Evolutionary conservation across 805 yeast species (phyloP), one percentile per base, ranked within the genome.

Genomic region (Lipomyces sp.): DNA sequence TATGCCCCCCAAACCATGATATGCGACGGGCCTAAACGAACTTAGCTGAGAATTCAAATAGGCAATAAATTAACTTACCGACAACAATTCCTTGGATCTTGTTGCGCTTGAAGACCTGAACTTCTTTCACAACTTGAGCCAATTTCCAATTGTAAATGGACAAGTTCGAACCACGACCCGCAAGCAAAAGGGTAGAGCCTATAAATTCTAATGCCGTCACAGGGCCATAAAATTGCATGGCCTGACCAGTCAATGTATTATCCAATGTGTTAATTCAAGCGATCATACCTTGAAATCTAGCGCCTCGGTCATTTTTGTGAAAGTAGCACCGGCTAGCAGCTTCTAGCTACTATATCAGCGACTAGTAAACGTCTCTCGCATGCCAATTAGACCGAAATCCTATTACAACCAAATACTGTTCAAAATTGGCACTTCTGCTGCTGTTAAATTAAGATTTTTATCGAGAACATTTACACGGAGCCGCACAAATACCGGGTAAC

Each of bases 1-100:
- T 90, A 82, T 1, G 89, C 93, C 51, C 98, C 98, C 79, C 85
- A 86, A 0, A 86, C 78, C 0, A 85, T 71, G 3, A 81, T 71
- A 0, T 75, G 66, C 1, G 76, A 78, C 0, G 78, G 77, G 3
- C 64, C 69, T 59, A 35, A 5, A 32, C 5, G n/a, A 63, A 45
- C 5, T 35, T 30, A 30, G n/a, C 4, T 30, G 24, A 54, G 4
- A 15, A 48, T 35, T n/a, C 39, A 29, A 55, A 8, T n/a, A 32
- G 59, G 10, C 11, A 11, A 33, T 18, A n/a, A 37, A 45, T 30
- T 48, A 37, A n/a, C 61, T 33, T 58, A 45, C 59, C 53, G 4
- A 85, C 75, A 2, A 82, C 76, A 39, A 94, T 85, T n/a, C 91
- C 90, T 75, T 94, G 98, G 48, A 94, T 87, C 74, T 92, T 93